Conservation (phyloP, 768 basidiomycete species). For the Termitomyces heimii region DNA sequence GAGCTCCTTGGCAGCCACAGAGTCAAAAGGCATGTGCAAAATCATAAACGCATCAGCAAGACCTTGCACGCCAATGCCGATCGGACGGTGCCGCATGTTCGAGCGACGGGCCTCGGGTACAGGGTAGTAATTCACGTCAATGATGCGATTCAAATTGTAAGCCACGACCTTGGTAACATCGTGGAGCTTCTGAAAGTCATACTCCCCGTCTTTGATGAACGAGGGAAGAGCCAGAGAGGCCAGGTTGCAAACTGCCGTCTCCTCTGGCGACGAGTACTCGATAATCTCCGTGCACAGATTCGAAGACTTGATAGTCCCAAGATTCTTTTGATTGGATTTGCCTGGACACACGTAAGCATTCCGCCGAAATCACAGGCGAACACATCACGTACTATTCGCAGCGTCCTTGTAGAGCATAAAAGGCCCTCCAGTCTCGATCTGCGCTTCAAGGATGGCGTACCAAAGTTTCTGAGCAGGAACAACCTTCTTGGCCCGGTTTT, state of each 20-base stretch:
- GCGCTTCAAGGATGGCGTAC: constrained; percentile 95
- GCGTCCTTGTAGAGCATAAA: constrained; percentile 99
- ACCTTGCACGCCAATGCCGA: constrained; percentile 96
- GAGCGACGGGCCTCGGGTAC: constrained; percentile 86
- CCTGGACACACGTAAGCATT: constrained; percentile 31
- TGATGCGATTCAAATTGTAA: constrained; percentile 89
- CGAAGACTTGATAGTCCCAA: constrained; percentile 98
- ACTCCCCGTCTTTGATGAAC: constrained; percentile 75
- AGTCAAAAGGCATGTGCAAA: constrained; percentile 93
- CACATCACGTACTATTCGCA: constrained; percentile 64
- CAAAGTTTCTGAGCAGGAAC: constrained; percentile 96
- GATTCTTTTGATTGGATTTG: constrained; percentile 98
- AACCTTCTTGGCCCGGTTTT: constrained; percentile 79
- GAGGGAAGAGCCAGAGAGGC: constrained; percentile 94
- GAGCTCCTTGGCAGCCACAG: constrained; percentile 75
- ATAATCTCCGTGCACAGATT: constrained; percentile 99
- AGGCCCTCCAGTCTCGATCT: constrained; percentile 98
- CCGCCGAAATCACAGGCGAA: not conserved
- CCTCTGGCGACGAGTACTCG: constrained; percentile 96
- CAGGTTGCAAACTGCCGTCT: constrained; percentile 97
- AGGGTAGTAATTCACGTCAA: constrained; percentile 95
- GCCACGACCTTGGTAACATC: constrained; percentile 91
- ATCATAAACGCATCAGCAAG: constrained; percentile 99
- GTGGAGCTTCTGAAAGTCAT: constrained; percentile 95
- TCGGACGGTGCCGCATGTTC: constrained; percentile 96